Evolutionary conservation across 2,329 filamentous ascomycete genomes (phyloP), one percentile per base, ranked within the genome.

Genomic region (Fusarium poae): DNA sequence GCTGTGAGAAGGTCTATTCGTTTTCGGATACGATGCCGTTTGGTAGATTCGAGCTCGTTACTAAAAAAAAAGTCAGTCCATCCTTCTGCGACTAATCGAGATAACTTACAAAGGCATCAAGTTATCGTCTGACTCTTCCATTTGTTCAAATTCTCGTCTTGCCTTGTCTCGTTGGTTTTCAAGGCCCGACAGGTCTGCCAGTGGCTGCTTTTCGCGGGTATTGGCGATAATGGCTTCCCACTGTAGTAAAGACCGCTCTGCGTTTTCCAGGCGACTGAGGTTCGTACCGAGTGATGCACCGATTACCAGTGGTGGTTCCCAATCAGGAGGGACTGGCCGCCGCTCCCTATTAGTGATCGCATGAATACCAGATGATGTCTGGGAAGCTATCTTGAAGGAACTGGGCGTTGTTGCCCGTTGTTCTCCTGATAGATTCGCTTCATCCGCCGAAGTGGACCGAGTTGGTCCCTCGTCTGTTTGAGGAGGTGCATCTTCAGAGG

Each of bases 221-320:
- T 72, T 72, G 13, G 63, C 56, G 7, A 74, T 32, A 21, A 74
- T 74, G 12, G 69, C 71, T 39, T 74, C 69, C 72, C 72, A 74
- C 45, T 74, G 72, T 21, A 73, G 44, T 1, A 72, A 65, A 10
- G 52, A 58, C 18, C 72, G 62, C 29, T 74, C 67, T 40, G 72
- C 72, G 42, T 68, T 48, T 43, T 74, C 72, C 12, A 75, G 21
- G 3, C 62, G 62, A 12, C 72, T 74, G 5, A 74, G 40, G 6
- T 73, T 69, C 12, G 70, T 56, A 15, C 72, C 72, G 16, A 74
- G 60, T 16, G 71, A 63, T 7, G 68, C 65, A 0, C 72, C 72
- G 10, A 75, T 54, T 6, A 68, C 64, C 23, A 75, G 23, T n/a
- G 72, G 72, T 18, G 72, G 71, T 44, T 68, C 53, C 72, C 72